Conservation (phyloP, 108 stramenopile species). For the Cyclotella atomus region DNA sequence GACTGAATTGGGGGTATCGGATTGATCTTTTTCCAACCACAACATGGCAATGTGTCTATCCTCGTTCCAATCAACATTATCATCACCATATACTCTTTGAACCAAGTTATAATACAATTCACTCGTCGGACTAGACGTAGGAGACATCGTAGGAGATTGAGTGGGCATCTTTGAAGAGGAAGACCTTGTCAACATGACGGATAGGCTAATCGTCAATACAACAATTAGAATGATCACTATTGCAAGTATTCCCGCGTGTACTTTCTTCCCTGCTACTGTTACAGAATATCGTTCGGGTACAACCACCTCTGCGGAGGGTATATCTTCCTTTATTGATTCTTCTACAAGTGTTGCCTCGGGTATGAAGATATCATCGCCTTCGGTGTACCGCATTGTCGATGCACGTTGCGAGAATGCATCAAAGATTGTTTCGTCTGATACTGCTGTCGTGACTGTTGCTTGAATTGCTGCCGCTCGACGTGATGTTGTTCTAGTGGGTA, state of each 20-base stretch:
- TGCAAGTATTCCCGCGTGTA: background rate
- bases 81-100: background rate
- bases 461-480: background rate
- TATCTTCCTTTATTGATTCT: conserved; percentile 5
- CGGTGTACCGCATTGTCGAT: background rate
- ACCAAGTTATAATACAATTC: background rate
- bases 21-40: conserved; percentile 14
- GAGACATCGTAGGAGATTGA: background rate
- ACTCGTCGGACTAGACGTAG: background rate
- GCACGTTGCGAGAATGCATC: conserved; percentile 10
- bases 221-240: background rate
- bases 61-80: background rate
- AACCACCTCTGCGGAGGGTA: conserved; percentile 3
- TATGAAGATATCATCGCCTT: conserved; percentile 6
- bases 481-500: background rate
- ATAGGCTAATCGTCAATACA: background rate
- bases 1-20: background rate
- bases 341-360: conserved; percentile 8
- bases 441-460: background rate
- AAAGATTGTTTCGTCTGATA: background rate
- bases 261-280: conserved; percentile 2
- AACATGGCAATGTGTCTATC: background rate
- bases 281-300: conserved; percentile 4
- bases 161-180: background rate
- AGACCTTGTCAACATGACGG: background rate